Percentiles rank a stretch among this genome's conserved stretches.
These are phyloP conservation scores for Lobosporangium transversale DNA, from an alignment of 192 early-diverging fungal species.

Conservation along the genomic window DNA sequence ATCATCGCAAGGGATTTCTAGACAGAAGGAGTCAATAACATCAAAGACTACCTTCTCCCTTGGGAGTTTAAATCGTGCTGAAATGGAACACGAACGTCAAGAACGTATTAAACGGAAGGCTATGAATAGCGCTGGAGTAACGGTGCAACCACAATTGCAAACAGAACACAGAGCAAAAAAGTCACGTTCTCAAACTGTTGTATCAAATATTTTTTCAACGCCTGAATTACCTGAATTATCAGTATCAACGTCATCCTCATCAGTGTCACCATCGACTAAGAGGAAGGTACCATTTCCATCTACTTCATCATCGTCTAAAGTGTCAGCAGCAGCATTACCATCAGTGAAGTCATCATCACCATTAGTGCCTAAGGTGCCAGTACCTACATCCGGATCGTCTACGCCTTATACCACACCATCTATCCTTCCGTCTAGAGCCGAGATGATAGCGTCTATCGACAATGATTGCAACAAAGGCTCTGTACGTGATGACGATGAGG, in stretches of 20 bases:
- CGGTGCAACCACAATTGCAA: background rate
- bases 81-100: slow-evolving; percentile 36
- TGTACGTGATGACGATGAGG: too few relatives aligned
- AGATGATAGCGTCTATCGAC: too few relatives aligned
- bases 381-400: too few relatives aligned
- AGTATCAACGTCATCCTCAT: background rate
- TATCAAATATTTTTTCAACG: background rate
- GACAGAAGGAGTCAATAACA: background rate
- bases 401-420: too few relatives aligned
- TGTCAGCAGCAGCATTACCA: background rate
- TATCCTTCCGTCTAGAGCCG: too few relatives aligned
- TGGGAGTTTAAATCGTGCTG: slow-evolving; percentile 13
- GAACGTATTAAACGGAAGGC: slow-evolving; percentile 22
- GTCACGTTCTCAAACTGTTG: background rate
- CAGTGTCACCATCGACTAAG: background rate
- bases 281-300: background rate
- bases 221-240: background rate
- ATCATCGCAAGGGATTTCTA: background rate
- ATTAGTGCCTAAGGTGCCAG: too few relatives aligned
- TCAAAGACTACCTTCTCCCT: background rate
- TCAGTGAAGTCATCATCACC: too few relatives aligned
- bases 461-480: too few relatives aligned
- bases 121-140: background rate
- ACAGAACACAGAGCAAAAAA: background rate
- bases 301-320: background rate